Conservation (phyloP, 2,329 filamentous ascomycete species). For the Cryphonectria radicalis region DNA sequence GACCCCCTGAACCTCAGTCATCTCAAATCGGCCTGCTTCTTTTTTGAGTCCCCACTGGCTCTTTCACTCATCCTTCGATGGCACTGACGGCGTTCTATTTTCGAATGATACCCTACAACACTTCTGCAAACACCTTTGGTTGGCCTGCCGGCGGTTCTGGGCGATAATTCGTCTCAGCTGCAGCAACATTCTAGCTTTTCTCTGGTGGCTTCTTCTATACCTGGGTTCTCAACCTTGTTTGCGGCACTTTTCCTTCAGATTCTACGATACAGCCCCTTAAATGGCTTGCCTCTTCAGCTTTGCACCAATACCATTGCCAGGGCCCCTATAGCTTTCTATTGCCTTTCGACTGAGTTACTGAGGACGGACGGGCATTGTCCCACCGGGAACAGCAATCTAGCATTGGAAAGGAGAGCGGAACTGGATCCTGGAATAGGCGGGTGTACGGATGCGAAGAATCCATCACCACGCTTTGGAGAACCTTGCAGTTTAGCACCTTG, state of each 20-base stretch:
- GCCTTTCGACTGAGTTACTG: background rate
- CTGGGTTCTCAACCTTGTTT: background rate
- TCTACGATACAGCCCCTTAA: background rate
- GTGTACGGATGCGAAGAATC: background rate
- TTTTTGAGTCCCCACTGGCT: background rate
- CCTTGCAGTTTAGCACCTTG: background rate
- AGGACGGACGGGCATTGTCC: background rate
- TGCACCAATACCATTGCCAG: background rate
- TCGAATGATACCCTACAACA: conserved; percentile 1
- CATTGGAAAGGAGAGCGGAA: background rate
- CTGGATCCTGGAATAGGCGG: background rate
- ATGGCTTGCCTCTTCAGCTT: background rate
- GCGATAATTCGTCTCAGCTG: background rate
- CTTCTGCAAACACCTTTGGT: background rate
- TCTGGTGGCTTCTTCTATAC: background rate
- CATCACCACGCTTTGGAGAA: background rate
- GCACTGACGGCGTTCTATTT: background rate
- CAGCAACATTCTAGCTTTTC: background rate
- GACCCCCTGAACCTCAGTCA: background rate
- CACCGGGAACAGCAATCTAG: too few species aligned
- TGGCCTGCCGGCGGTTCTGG: background rate
- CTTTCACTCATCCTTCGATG: background rate
- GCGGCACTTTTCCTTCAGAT: background rate
- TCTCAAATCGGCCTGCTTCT: background rate
- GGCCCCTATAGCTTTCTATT: background rate